phyloP scores from a whole-genome alignment of 768 basidiomycete species.

The Tylopilus balloui region DNA sequence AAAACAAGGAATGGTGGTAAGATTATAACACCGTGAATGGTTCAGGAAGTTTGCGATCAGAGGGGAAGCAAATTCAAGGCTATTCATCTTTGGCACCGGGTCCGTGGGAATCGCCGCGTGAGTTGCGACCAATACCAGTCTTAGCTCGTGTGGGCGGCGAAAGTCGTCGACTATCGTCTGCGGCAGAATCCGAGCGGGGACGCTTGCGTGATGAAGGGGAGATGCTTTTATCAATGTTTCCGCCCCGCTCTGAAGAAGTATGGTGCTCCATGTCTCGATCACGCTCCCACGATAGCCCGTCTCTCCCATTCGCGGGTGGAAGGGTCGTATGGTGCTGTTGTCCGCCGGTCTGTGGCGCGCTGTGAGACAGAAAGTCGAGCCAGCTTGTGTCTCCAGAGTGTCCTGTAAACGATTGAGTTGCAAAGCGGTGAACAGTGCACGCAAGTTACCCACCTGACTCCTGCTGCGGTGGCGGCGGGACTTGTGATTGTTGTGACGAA shows the following conservation, averaged over 20 bases:
- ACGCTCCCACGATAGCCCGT: conserved; percentile 30
- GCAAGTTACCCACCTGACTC: conserved; percentile 18
- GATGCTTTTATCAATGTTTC: conserved; percentile 17
- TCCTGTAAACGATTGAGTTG: conserved; percentile 13
- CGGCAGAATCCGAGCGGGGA: conserved; percentile 21
- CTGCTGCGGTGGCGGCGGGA: conserved; percentile 20
- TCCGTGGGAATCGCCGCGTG: conserved; percentile 12
- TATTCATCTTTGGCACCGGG: conserved; percentile 29
- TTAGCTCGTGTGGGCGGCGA: conserved; percentile 20
- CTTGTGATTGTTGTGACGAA: conserved; percentile 18
- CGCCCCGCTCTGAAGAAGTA: conserved; percentile 26
- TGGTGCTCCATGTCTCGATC: conserved; percentile 30
- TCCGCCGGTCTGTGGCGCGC: conserved; percentile 20
- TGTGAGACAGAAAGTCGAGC: conserved; percentile 33
- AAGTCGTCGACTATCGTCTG: conserved; percentile 17
- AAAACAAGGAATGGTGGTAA: background rate
- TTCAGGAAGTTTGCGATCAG: background rate
- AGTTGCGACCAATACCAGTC: conserved; percentile 14
- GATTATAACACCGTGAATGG: background rate
- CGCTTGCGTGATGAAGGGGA: conserved; percentile 29
- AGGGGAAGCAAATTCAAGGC: background rate
- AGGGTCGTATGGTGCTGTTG: conserved; percentile 30
- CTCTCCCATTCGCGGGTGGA: conserved; percentile 23
- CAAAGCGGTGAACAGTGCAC: background rate
- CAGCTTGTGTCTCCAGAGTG: conserved; percentile 30